Evolutionary conservation across 345 rosid species (phyloP).

Genomic region (Euphorbia pulcherrima): DNA sequence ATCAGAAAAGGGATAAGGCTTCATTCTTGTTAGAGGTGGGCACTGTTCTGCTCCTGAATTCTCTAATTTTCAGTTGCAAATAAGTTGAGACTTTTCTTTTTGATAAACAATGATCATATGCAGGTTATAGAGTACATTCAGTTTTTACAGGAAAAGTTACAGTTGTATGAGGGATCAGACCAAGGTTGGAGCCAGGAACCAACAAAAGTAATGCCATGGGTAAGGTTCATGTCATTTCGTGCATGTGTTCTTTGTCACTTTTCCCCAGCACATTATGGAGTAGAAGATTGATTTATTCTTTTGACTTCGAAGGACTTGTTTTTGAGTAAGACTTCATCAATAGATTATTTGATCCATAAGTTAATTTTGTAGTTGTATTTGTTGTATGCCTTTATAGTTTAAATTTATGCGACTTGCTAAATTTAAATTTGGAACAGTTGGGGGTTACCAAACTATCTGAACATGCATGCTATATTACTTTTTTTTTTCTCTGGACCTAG

Average conservation of each 20-base stretch:
- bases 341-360: not conserved
- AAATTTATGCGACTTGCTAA: too few relatives aligned
- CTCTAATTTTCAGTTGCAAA: not conserved
- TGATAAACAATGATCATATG: not conserved
- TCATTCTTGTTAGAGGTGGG: constrained; percentile 34
- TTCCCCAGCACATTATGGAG: not conserved
- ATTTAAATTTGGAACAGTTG: too few relatives aligned
- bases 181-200: constrained; percentile 28
- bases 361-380: not conserved
- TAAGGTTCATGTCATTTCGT: constrained; percentile 5
- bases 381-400: not conserved
- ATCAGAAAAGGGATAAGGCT: constrained; percentile 36
- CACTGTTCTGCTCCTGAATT: not conserved
- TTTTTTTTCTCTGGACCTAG: too few relatives aligned
- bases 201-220: constrained; percentile 28
- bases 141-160: constrained; percentile 30
- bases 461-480: too few relatives aligned
- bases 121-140: constrained; percentile 38
- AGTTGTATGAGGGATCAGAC: constrained; percentile 23
- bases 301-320: not conserved
- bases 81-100: not conserved
- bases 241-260: not conserved
- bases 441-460: too few relatives aligned
- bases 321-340: not conserved
- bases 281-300: not conserved